Evolutionary conservation across 129 eudicot genomes (phyloP).

Genomic region (Artemisia tridentata): DNA sequence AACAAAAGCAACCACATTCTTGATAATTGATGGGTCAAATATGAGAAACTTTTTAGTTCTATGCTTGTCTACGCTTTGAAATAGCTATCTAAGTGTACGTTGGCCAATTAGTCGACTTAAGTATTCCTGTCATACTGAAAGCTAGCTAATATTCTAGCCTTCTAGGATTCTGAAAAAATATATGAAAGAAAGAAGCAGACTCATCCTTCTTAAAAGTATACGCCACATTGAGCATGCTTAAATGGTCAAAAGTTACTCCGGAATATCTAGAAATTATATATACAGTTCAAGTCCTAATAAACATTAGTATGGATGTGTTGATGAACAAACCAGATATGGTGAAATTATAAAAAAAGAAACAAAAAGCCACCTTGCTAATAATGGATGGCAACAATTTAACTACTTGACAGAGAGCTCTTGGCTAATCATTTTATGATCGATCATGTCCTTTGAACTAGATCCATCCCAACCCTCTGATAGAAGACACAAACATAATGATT

Average conservation of each 20-base stretch:
- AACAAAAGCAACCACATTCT: not conserved
- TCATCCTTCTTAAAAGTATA: not conserved
- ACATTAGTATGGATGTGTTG: not conserved
- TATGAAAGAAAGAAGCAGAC: not conserved
- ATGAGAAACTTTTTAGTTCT: too few relatives aligned
- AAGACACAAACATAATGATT: not conserved
- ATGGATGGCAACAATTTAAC: slow-evolving; percentile 25
- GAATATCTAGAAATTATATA: not conserved
- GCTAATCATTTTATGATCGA: slow-evolving; percentile 31
- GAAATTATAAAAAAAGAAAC: not conserved
- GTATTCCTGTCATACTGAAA: not conserved
- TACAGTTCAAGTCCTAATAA: not conserved
- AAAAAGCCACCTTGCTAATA: slow-evolving; percentile 18
- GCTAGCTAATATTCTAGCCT: slow-evolving; percentile 2
- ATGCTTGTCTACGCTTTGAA: not conserved
- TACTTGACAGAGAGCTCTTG: slow-evolving; percentile 25
- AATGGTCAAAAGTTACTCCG: too few relatives aligned
- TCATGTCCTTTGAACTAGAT: slow-evolving; percentile 22
- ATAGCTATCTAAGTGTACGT: not conserved
- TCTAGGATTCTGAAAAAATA: not conserved
- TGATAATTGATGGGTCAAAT: not conserved
- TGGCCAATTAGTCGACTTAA: not conserved
- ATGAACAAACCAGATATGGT: not conserved
- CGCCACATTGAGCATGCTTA: not conserved
- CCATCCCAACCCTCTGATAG: slow-evolving; percentile 19